Evolutionary conservation across 345 rosid genomes (phyloP).

Genomic region (Clarkia xantiana): DNA sequence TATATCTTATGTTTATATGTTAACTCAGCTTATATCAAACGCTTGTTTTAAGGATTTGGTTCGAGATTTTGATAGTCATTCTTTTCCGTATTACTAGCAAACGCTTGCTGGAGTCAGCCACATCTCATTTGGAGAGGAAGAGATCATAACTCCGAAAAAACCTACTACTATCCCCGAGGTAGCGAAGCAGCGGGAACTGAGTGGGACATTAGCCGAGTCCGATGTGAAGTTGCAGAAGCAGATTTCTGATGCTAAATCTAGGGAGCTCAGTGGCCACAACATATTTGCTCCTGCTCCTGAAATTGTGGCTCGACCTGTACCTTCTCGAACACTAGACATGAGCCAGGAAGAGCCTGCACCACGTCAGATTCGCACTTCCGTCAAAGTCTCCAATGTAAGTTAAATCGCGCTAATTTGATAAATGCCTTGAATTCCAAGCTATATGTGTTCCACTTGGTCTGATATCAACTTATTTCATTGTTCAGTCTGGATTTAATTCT

Average conservation of each 20-base stretch:
- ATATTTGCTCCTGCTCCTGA: slow-evolving; percentile 96
- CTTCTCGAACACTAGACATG: slow-evolving; percentile 48
- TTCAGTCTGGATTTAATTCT: no score
- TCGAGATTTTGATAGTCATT: neutral
- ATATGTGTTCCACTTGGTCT: neutral
- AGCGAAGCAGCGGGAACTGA: slow-evolving; percentile 91
- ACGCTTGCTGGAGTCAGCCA: slow-evolving; percentile 78
- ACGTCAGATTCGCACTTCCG: slow-evolving; percentile 20
- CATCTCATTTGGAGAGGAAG: slow-evolving; percentile 85
- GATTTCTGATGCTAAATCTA: slow-evolving; percentile 71
- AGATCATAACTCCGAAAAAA: slow-evolving; percentile 53
- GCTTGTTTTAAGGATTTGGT: no score
- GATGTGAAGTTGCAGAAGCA: slow-evolving; percentile 49
- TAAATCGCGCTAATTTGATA: neutral
- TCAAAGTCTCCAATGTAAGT: slow-evolving; percentile 18
- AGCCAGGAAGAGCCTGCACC: slow-evolving; percentile 46
- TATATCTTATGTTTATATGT: no score
- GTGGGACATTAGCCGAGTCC: slow-evolving; percentile 59
- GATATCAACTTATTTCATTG: no score
- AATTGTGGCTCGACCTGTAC: slow-evolving; percentile 61
- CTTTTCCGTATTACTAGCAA: slow-evolving; percentile 26
- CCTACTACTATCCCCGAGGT: slow-evolving; percentile 64
- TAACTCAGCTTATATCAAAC: no score
- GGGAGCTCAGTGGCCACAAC: slow-evolving; percentile 86
- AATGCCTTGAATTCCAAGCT: no score